phyloP scores from a whole-genome alignment of 768 basidiomycete species.

The Hygrophorus russula region DNA sequence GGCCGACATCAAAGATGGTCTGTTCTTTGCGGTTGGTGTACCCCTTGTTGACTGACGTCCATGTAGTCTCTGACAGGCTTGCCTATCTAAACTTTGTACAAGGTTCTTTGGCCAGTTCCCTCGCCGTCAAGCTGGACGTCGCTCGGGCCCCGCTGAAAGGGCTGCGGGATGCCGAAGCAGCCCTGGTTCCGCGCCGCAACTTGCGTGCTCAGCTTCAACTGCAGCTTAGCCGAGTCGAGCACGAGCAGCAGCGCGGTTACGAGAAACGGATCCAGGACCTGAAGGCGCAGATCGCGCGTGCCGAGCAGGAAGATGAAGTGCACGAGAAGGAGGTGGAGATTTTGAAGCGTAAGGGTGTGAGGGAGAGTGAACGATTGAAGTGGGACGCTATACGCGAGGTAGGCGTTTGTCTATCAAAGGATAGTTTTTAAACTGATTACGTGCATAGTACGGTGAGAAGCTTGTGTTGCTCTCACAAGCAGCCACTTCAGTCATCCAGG shows the following conservation, averaged over 20 bases:
- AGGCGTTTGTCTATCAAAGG: slow-evolving; percentile 8
- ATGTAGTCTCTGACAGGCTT: slow-evolving; percentile 63
- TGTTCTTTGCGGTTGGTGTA: slow-evolving; percentile 10
- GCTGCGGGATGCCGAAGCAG: slow-evolving; percentile 59
- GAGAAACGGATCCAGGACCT: slow-evolving; percentile 66
- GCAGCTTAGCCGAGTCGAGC: slow-evolving; percentile 57
- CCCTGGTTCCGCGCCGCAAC: slow-evolving; percentile 50
- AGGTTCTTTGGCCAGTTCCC: slow-evolving; percentile 50
- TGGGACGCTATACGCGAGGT: slow-evolving; percentile 83
- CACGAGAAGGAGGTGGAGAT: slow-evolving; percentile 64
- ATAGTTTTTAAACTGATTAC: slow-evolving; percentile 2
- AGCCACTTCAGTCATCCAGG: slow-evolving; percentile 47
- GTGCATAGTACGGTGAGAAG: slow-evolving; percentile 67
- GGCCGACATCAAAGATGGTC: slow-evolving; percentile 70
- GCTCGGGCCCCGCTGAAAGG: slow-evolving; percentile 61
- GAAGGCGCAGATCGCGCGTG: slow-evolving; percentile 54
- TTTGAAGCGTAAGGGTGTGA: slow-evolving; percentile 63
- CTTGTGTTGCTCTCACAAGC: slow-evolving; percentile 65
- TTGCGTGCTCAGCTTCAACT: slow-evolving; percentile 42
- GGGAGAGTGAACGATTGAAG: slow-evolving; percentile 64
- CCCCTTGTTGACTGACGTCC: slow-evolving; percentile 4
- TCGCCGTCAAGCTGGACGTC: slow-evolving; percentile 51
- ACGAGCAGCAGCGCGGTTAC: slow-evolving; percentile 48
- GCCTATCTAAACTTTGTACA: slow-evolving; percentile 75
- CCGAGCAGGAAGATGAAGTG: slow-evolving; percentile 49